Evolutionary conservation across 768 basidiomycete species (phyloP).

Genomic region (Phaffia australis): DNA sequence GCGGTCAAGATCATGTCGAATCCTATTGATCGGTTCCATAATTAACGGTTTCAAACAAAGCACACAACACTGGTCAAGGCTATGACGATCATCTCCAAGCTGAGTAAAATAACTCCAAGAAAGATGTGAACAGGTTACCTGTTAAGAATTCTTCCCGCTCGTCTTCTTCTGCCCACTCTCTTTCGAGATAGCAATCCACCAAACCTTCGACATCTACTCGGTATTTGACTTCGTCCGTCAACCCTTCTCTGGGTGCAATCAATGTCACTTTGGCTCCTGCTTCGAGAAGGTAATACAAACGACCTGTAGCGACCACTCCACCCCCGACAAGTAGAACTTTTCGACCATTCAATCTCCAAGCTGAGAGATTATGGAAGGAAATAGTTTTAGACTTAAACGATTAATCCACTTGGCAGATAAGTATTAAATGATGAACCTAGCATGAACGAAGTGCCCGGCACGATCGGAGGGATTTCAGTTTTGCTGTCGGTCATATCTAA

Average conservation of each 20-base stretch:
- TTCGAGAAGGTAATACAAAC: slow-evolving; percentile 71
- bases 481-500: background rate
- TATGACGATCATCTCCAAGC: too few relatives aligned
- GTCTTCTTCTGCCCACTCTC: slow-evolving; percentile 20
- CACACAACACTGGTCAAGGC: too few relatives aligned
- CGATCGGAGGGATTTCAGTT: slow-evolving; percentile 1
- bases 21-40: slow-evolving; percentile 33
- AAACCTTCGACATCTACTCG: slow-evolving; percentile 34
- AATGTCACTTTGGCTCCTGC: slow-evolving; percentile 54
- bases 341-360: slow-evolving; percentile 81
- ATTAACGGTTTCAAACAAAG: background rate
- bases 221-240: slow-evolving; percentile 45
- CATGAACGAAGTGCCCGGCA: slow-evolving; percentile 19
- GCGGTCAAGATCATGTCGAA: slow-evolving; percentile 83
- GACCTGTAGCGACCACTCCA: slow-evolving; percentile 78
- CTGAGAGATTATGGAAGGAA: slow-evolving; percentile 47
- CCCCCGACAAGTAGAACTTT: slow-evolving; percentile 86
- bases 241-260: slow-evolving; percentile 57
- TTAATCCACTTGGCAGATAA: too few relatives aligned
- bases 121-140: background rate
- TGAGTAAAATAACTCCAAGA: background rate
- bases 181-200: slow-evolving; percentile 13
- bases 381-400: background rate
- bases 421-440: slow-evolving; percentile 1
- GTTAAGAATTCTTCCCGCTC: background rate